Conservation (phyloP, 352 stramenopile genomes). For the Globisporangium parvum region DNA sequence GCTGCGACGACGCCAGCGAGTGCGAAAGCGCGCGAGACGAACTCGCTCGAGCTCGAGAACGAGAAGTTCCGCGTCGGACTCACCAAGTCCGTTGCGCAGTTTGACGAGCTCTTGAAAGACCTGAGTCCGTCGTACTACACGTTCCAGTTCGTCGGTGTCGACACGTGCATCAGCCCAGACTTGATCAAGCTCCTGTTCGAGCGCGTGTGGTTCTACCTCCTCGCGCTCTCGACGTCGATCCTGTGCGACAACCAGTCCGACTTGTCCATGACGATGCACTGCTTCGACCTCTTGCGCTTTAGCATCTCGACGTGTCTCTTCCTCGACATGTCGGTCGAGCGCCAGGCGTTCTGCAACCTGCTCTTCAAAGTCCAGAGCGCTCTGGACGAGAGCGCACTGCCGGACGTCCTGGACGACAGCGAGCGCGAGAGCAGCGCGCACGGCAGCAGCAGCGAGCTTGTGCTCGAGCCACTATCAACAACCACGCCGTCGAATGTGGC, state of each 20-base stretch:
- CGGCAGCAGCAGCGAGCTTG: conserved; percentile 5
- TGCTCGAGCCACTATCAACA: not conserved
- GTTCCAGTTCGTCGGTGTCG: conserved; percentile 91
- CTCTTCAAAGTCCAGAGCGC: conserved; percentile 67
- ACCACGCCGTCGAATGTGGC: not conserved
- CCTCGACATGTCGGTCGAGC: conserved; percentile 66
- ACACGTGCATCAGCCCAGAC: conserved; percentile 84
- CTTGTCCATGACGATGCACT: conserved; percentile 73
- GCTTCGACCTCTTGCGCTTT: conserved; percentile 73
- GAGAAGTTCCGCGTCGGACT: conserved; percentile 72
- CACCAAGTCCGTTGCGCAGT: conserved; percentile 71
- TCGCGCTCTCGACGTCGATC: conserved; percentile 81
- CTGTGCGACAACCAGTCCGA: conserved; percentile 74
- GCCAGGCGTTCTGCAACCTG: conserved; percentile 72
- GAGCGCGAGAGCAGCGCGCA: conserved; percentile 1
- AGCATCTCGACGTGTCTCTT: conserved; percentile 83
- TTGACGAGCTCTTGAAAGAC: conserved; percentile 83
- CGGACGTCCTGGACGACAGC: not conserved
- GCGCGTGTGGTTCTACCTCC: conserved; percentile 94
- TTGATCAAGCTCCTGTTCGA: conserved; percentile 91
- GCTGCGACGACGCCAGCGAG: conserved; percentile 13
- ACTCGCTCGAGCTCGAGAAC: conserved; percentile 50
- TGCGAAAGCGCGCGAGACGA: conserved; percentile 34
- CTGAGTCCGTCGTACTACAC: conserved; percentile 70
- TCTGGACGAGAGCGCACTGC: conserved; percentile 29